Evolutionary conservation across 2,329 filamentous ascomycete genomes (phyloP), one percentile per base, ranked within the genome.

Genomic region (Xenoacremonium recifei): DNA sequence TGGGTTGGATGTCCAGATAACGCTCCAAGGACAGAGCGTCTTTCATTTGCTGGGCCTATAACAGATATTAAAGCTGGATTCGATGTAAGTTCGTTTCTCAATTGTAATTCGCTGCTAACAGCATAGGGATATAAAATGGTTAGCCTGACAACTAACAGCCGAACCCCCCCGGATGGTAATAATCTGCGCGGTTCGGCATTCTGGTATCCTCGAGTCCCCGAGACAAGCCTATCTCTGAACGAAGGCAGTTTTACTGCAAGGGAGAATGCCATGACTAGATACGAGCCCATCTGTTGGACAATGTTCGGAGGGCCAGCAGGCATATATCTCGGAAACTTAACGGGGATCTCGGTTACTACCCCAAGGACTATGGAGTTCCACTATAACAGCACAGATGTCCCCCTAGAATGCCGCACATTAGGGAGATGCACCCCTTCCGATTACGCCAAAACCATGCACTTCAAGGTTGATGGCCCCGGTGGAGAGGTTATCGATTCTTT

Each of bases 201-300:
- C 19, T 47, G 44, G 44, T 40, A 47, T 44, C 44, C 44, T 40
- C 32, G 30, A 21, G 23, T 47, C 25, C 44, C 44, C 32, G 40
- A 40, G 6, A 1, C 34, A 40, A 31, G 30, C 32, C 16, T 47
- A 12, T 10, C 30, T 31, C 37, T 47, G 21, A 40, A 47, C 40
- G 44, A 44, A 23, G 16, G 21, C 12, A 19, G 36, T 33, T 47
- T 47, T 23, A 40, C 40, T 18, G 44, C 44, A 35, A 39, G 31
- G 29, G 31, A 47, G 31, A 36, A 18, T 36, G 39, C 44, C 29
- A 43, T 42, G 21, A 37, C n/a, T 31, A 39, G 44, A 43, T 47
- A 39, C 30, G 40, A 47, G n/a, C 44, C 40, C 19, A 37, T 47
- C 31, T 47, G 40, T 15, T 47, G 40, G 36, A 44, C 44, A 34